A percentile compares a stretch with the other conserved stretches of the same genome.
Conservation (phyloP, 2,329 filamentous ascomycete genomes). For the Pestalotiopsis sp. region DNA sequence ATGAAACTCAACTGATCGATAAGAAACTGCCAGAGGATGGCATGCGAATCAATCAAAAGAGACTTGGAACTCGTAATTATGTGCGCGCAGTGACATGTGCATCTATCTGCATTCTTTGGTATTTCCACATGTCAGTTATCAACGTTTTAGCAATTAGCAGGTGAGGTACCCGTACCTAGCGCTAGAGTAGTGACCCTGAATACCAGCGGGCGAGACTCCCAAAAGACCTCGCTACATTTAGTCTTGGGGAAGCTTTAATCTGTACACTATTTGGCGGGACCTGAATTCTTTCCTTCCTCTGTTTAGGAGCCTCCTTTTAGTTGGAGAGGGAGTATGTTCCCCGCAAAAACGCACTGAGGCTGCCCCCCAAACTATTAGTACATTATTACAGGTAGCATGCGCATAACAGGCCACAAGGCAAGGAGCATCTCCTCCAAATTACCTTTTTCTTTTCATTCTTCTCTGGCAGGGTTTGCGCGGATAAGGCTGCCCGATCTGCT, state of each 20-base stretch:
- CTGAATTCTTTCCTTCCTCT: not conserved
- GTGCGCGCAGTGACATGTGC: too few relatives aligned
- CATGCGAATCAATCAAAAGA: too few relatives aligned
- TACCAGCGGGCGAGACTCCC: not conserved
- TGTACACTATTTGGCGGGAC: not conserved
- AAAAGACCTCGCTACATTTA: not conserved
- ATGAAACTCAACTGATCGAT: too few relatives aligned
- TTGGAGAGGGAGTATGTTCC: too few relatives aligned
- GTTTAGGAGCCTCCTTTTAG: not conserved
- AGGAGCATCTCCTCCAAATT: not conserved
- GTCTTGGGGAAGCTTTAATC: not conserved
- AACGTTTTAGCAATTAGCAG: not conserved
- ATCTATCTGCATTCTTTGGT: too few relatives aligned
- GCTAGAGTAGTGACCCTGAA: not conserved
- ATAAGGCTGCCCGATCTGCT: not conserved
- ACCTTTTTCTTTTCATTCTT: not conserved
- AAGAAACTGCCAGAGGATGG: too few relatives aligned
- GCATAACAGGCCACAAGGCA: not conserved
- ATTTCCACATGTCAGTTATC: too few relatives aligned
- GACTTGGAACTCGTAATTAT: too few relatives aligned
- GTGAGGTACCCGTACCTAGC: too few relatives aligned
- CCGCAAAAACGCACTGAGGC: too few relatives aligned
- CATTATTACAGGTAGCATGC: not conserved
- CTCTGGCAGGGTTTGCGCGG: not conserved
- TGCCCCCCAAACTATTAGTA: too few relatives aligned